Base-by-base conservation (phyloP, 108 stramenopile species). In the Schizochytrium sp. region DNA sequence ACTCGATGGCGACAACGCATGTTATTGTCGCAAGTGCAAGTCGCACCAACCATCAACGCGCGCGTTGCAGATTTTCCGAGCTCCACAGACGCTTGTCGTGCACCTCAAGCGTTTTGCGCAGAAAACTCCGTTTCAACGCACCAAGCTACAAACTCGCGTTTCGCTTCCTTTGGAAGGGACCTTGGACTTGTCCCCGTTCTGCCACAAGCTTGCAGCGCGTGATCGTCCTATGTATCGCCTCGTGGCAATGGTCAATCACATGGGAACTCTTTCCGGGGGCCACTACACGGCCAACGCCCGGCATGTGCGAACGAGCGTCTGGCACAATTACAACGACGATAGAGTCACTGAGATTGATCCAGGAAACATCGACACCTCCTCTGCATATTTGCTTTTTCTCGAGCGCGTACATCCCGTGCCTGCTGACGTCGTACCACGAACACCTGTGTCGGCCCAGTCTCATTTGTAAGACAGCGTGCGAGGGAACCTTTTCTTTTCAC, bases 31-130 rank as follows among this genome's bases (percentile, higher is more conserved):
- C 45, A 89, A 90, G 87, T 43, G 72, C 29, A 53, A 45, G 21
- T 91, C 88, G 51, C 44, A 58, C 59, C 43, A 72, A 71, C 43
- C 58, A 16, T 28, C n/a, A 5, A 58, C n/a, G 18, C 25, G 88
- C 45, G 45, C 28, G 0, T 43, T 88, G 18, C 57, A 87, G 5
- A n/a, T 58, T 4, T 88, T 28, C n/a, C 57, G 83, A 10, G 43
- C 34, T 5, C 91, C 91, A 5, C 41, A 43, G 8, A 29, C 90
- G 28, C 90, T 91, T 41, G 91, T 91, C 16, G 14, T 91, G 3
- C 90, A 90, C 48, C 5, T 91, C 48, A 91, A 91, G 88, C 87
- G 90, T 25, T 90, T 90, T 87, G 63, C 63, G 63, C 23, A 87
- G 72, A 43, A 58, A 29, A 25, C 87, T 6, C 3, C 23, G 23